These are phyloP conservation scores for Microsporum ferrugineum DNA, from an alignment of 2,329 filamentous ascomycete species.

Conservation along the genomic window DNA sequence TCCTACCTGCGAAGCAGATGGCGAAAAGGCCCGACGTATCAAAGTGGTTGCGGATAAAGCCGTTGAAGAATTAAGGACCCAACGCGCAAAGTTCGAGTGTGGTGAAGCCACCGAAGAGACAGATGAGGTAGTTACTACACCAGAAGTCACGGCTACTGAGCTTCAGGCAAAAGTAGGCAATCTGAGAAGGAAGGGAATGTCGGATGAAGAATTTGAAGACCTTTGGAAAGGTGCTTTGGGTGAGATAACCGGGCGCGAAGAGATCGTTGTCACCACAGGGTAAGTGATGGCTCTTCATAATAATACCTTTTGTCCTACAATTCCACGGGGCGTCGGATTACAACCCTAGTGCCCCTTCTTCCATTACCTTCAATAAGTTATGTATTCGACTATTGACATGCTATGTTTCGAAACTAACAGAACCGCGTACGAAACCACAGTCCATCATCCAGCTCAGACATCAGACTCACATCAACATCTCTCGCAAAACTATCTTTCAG, in stretches of 20 bases:
- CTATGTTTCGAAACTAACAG: constrained; percentile 63
- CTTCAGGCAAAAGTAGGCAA: constrained; percentile 65
- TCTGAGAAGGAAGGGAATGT: constrained; percentile 72
- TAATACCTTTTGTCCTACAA: too few species aligned
- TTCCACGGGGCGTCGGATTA: too few species aligned
- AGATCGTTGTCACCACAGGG: constrained; percentile 46
- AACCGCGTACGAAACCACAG: constrained; percentile 60
- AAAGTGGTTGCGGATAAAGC: constrained; percentile 79
- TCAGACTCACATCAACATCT: constrained; percentile 70
- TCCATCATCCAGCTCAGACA: constrained; percentile 47
- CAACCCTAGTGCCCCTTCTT: neutral
- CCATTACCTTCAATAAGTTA: constrained; percentile 12
- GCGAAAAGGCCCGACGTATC: constrained; percentile 77
- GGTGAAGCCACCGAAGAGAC: constrained; percentile 56
- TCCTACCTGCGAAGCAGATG: constrained; percentile 88
- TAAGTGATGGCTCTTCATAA: constrained; percentile 41
- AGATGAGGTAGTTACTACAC: constrained; percentile 48
- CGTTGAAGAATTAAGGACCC: constrained; percentile 72
- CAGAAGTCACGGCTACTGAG: constrained; percentile 57
- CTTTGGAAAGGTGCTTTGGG: constrained; percentile 47
- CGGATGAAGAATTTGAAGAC: constrained; percentile 80
- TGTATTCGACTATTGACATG: constrained; percentile 29
- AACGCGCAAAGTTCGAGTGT: constrained; percentile 82
- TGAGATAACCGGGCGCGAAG: constrained; percentile 45
- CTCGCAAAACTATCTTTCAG: constrained; percentile 81